These are phyloP conservation scores for Tolypocladium album DNA, from an alignment of 2,329 filamentous ascomycete genomes.

Conservation along the genomic window DNA sequence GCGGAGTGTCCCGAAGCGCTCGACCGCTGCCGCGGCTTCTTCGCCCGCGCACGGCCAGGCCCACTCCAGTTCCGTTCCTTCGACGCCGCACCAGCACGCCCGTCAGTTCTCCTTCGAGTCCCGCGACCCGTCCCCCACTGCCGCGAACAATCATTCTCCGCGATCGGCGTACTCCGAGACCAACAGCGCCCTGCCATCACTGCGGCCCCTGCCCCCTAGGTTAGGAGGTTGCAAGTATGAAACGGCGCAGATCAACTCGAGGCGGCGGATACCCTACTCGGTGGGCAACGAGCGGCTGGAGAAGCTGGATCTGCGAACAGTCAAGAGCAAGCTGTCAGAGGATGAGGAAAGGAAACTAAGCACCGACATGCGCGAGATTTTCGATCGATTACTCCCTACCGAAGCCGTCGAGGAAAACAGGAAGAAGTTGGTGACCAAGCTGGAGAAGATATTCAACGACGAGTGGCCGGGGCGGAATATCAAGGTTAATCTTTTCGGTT, in stretches of 20 bases:
- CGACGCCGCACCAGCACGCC: conserved; percentile 82
- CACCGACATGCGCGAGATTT: conserved; percentile 76
- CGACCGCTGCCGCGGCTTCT: conserved; percentile 14
- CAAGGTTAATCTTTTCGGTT: conserved; percentile 90
- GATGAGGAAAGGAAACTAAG: conserved; percentile 68
- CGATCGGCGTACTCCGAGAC: conserved; percentile 86
- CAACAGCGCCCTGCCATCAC: conserved; percentile 59
- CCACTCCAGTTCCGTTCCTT: conserved; percentile 83
- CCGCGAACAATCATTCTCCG: conserved; percentile 70
- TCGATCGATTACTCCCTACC: conserved; percentile 74
- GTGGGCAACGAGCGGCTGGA: conserved; percentile 72
- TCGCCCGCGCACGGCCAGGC: conserved; percentile 17
- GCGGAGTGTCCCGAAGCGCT: conserved; percentile 18
- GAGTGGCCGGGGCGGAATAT: conserved; percentile 90
- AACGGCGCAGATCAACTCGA: conserved; percentile 69
- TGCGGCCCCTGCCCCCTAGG: conserved; percentile 51
- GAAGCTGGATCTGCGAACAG: conserved; percentile 57
- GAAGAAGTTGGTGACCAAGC: conserved; percentile 67
- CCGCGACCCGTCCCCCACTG: conserved; percentile 67
- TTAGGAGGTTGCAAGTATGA: conserved; percentile 73
- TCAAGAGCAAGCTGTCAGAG: conserved; percentile 58
- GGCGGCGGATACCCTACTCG: conserved; percentile 84
- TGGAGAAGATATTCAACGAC: conserved; percentile 78
- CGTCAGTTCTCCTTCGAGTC: conserved; percentile 74
- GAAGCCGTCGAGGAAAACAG: conserved; percentile 67